Base-by-base conservation (phyloP, 768 basidiomycete species). In the Xerocomellus intermedius region DNA sequence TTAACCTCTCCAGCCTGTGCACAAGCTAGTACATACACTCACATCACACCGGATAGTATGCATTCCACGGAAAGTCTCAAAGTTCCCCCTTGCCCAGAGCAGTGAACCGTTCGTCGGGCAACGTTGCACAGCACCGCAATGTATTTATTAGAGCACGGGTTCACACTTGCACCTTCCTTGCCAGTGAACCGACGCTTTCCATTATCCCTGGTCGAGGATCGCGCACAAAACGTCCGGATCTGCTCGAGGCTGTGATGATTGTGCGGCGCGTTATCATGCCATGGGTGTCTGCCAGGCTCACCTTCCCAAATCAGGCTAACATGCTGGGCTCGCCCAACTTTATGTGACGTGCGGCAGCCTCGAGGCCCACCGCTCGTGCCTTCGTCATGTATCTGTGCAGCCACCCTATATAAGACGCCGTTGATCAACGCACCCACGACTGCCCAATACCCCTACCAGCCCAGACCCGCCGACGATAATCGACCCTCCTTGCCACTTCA, bases 371-470 rank as follows among this genome's bases (percentile, higher is more conserved):
- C 60, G 61, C 69, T 54, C 66, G 61, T 65, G 65, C 39, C 47
- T 45, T 57, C 61, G 59, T 61, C 64, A 58, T 68, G 60, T 47
- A 56, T 61, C 48, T 56, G 55, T 53, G 53, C 56, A 33, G 57
- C 56, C 54, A 61, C 42, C 38, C 54, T 43, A 59, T 72, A 72
- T 70, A 71, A 69, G 45, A 67, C 69, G 62, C 60, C 69, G 66
- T 59, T 62, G 68, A 67, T 65, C 54, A 64, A 33, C 51, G 37
- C 42, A 39, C 47, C 48, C 45, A 55, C 57, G 50, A 46, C 54
- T 57, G 26, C 59, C 59, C 58, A 65, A 50, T 54, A 65, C 66
- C 58, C 59, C 59, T 52, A 37, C 58, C 43, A 60, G 48, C 48
- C 54, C 53, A 56, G 44, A 42, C 56, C 30, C 42, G 8, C 56